These are phyloP conservation scores for Aspergillus egyptiacus DNA, from an alignment of 495 filamentous ascomycete species.

Conservation along the genomic window DNA sequence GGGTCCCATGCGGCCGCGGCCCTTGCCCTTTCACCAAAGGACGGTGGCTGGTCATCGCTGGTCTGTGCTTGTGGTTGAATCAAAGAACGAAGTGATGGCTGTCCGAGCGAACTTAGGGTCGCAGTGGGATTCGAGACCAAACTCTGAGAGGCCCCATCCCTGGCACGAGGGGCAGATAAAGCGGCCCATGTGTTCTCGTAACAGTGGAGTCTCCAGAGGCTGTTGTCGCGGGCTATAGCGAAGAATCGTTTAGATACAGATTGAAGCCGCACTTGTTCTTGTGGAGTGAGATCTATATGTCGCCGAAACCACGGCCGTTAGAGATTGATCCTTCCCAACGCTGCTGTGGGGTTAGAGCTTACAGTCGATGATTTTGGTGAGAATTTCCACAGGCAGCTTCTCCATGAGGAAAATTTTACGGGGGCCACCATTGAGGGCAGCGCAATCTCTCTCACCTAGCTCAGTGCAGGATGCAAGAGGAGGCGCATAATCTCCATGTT, in stretches of 20 bases:
- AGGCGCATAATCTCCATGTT: conserved; percentile 6
- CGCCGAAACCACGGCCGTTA: neutral
- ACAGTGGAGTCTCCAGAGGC: conserved; percentile 68
- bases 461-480: conserved; percentile 13
- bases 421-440: conserved; percentile 32
- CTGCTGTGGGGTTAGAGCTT: conserved; percentile 35
- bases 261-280: conserved; percentile 65
- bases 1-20: conserved; percentile 78
- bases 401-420: conserved; percentile 42
- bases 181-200: conserved; percentile 58
- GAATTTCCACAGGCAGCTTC: conserved; percentile 67
- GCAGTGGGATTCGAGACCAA: conserved; percentile 24
- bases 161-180: conserved; percentile 34
- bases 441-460: conserved; percentile 14
- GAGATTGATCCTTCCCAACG: conserved; percentile 8
- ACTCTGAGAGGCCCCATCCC: conserved; percentile 25
- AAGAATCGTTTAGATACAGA: conserved; percentile 62
- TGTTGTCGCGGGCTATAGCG: conserved; percentile 66
- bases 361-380: conserved; percentile 71
- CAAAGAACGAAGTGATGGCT: conserved; percentile 31
- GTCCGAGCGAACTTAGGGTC: conserved; percentile 31
- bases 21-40: conserved; percentile 39
- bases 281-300: conserved; percentile 57
- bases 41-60: conserved; percentile 15
- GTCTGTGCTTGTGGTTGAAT: conserved; percentile 35